These are phyloP conservation scores for Ziziphus jujuba DNA, from an alignment of 306 rosid species.

Conservation along the genomic window DNA sequence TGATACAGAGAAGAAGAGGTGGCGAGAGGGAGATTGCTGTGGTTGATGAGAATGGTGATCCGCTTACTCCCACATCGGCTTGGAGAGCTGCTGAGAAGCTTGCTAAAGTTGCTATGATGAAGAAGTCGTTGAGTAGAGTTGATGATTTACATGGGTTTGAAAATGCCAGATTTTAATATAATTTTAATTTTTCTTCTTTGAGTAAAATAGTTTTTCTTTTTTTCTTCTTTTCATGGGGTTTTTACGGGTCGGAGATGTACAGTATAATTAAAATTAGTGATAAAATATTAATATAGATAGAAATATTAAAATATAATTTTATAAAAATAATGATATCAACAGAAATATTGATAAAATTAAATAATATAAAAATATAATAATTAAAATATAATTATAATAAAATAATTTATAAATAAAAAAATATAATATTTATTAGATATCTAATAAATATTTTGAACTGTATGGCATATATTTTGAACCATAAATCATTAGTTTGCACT, in stretches of 20 bases:
- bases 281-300: too few species aligned
- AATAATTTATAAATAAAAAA: too few species aligned
- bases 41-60: slow-evolving; percentile 74
- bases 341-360: too few species aligned
- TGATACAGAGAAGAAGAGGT: slow-evolving; percentile 52
- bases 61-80: slow-evolving; percentile 80
- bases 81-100: slow-evolving; percentile 88
- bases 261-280: too few species aligned
- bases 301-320: too few species aligned
- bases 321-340: too few species aligned
- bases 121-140: slow-evolving; percentile 71
- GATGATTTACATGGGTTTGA: slow-evolving; percentile 90
- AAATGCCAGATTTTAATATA: slow-evolving; percentile 88
- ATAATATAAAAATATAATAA: too few species aligned
- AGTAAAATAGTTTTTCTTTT: neutral
- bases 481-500: too few species aligned
- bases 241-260: neutral
- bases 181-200: neutral
- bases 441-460: too few species aligned
- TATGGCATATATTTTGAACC: too few species aligned
- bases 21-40: slow-evolving; percentile 27
- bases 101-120: slow-evolving; percentile 71
- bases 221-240: neutral
- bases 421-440: too few species aligned
- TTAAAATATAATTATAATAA: too few species aligned